Base-by-base conservation (phyloP, 2,329 filamentous ascomycete species). In the Fusarium veterinarium region DNA sequence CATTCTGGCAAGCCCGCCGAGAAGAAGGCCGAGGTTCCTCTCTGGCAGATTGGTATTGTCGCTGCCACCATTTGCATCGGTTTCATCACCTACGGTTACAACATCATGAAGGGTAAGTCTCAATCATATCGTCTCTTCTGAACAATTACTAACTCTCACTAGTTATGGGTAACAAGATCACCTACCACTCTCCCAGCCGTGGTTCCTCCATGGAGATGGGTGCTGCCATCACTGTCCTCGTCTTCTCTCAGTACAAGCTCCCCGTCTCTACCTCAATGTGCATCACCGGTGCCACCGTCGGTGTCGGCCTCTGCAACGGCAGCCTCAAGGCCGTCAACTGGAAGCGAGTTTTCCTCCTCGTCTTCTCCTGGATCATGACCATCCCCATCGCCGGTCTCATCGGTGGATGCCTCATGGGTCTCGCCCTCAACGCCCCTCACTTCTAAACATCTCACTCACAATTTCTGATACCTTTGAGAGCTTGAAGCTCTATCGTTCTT, bases 81-180 rank as follows among this genome's bases (percentile, higher is more conserved):
- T 74, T 86, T 94, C 64, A 85, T 91, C 78, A 94, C 92, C 19
- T 94, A 94, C 76, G 92, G 92, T 14, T 94, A 94, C 85, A 94
- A 94, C 85, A 94, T 94, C 83, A 94, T 94, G 92, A 93, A 93
- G 84, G 90, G 88, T 90, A 82, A 81, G 86, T 72, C 11, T 12
- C 19, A 19, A n/a, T 4, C n/a, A 5, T n/a, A 30, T 37, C 28
- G 2, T n/a, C 16, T 0, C 16, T 19, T 28, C 8, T 14, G 42
- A n/a, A 49, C 11, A 40, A 38, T 0, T 0, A n/a, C 76, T 78
- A 66, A 78, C 64, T 52, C 23, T 9, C 5, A n/a, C 53, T 73
- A 90, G 91, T 93, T 81, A 94, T 94, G 92, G 92, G 92, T 59
- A 95, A 94, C 86, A 92, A 92, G 82, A 91, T 93, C 80, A 93